Evolutionary conservation across 768 basidiomycete genomes (phyloP).

Genomic region (Mycena galericulata): DNA sequence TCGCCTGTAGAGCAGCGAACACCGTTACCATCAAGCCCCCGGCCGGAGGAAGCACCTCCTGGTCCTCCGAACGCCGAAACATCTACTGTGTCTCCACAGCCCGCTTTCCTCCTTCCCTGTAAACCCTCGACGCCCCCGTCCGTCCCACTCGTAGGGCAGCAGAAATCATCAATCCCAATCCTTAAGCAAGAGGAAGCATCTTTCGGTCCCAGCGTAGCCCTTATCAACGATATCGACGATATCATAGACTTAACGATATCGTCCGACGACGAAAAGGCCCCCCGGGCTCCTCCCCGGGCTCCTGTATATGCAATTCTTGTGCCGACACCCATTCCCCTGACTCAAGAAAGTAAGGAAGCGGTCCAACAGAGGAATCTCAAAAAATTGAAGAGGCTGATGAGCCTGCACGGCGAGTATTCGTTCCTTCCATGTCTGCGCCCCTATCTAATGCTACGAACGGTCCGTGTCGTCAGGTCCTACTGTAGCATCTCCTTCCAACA

Average conservation of each 20-base stretch:
- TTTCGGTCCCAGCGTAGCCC: not conserved
- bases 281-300: not conserved
- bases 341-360: not conserved
- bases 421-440: too few species aligned
- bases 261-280: not conserved
- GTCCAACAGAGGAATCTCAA: not conserved
- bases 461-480: not conserved
- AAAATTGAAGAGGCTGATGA: not conserved
- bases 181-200: conserved; percentile 3
- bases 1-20: too few species aligned
- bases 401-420: not conserved
- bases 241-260: conserved; percentile 19
- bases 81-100: too few species aligned
- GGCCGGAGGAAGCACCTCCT: too few species aligned
- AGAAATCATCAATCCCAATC: not conserved
- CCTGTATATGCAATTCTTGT: not conserved
- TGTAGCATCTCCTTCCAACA: not conserved
- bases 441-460: not conserved
- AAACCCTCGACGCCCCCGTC: too few species aligned
- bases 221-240: not conserved
- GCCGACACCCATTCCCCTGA: not conserved
- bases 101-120: too few species aligned
- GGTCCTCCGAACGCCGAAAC: too few species aligned
- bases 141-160: not conserved
- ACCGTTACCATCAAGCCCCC: too few species aligned